A percentile compares a stretch with the other conserved stretches of the same genome.
Conservation (phyloP, 1,284 basidiomycete genomes). For the Fistulinella cinereoalba region DNA sequence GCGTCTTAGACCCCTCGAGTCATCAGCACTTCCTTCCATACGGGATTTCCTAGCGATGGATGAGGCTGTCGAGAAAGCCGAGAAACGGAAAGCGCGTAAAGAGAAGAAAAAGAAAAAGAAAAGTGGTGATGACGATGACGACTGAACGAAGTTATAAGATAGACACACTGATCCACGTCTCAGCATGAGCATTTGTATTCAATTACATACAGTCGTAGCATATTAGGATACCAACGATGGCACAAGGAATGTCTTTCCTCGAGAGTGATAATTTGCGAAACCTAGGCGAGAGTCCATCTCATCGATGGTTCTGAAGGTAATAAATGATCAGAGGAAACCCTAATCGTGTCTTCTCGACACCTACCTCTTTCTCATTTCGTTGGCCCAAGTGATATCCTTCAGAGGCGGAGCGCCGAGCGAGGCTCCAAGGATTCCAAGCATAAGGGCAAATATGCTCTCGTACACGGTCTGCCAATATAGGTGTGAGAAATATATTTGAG, state of each 20-base stretch:
- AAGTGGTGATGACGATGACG: conserved; percentile 31
- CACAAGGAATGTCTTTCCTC: conserved; percentile 44
- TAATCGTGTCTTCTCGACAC: conserved; percentile 9
- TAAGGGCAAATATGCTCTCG: conserved; percentile 64
- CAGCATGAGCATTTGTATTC: no score
- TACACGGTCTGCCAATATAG: conserved; percentile 54
- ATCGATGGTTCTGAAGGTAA: conserved; percentile 59
- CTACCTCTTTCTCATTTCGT: conserved; percentile 82
- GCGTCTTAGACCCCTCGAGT: conserved; percentile 67
- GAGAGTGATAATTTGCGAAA: conserved; percentile 69
- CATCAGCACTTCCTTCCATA: conserved; percentile 77
- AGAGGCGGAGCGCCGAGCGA: conserved; percentile 64
- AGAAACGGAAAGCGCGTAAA: conserved; percentile 68
- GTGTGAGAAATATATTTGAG: not conserved
- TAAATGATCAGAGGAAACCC: not conserved
- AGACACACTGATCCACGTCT: no score
- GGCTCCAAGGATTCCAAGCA: conserved; percentile 69
- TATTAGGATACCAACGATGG: conserved; percentile 3
- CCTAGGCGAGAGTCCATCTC: conserved; percentile 74
- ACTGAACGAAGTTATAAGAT: no score
- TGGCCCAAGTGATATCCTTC: conserved; percentile 85
- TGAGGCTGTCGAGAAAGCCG: conserved; percentile 56
- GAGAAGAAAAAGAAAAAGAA: conserved; percentile 71
- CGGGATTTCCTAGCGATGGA: conserved; percentile 77
- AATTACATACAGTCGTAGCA: not conserved